Base-by-base conservation (phyloP, 177 flowering plant genomes). In the Vitis hybrid region DNA sequence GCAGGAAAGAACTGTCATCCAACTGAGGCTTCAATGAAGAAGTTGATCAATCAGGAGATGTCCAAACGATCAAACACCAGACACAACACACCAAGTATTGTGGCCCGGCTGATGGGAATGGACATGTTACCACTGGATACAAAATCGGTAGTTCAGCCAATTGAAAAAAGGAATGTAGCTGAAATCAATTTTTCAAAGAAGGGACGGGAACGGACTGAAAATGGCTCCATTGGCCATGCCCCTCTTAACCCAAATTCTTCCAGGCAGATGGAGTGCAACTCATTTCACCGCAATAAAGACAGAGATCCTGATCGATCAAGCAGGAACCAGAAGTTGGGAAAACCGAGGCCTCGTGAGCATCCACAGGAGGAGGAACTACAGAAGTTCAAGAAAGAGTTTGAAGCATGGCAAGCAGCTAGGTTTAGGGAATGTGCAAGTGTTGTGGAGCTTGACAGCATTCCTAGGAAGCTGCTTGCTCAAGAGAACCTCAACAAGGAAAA, bases 321-420 rank as follows among this genome's bases (percentile, higher is more conserved):
- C 54, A 64, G 63, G 31, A 38, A 54, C 63, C 68, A 61, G 31
- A 84, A 74, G 59, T 67, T 70, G 28, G 79, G 70, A 64, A 87
- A 79, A 72, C 86, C 80, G 19, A 84, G 75, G 69, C 88, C 84
- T 77, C 85, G 95, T 24, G 91, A 87, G 77, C 98, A 95, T 81
- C 98, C 99, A 71, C 98, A 95, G 72, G 99, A 95, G 77, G 95
- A 94, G 85, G 92, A 92, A 71, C 84, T 95, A 8, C 97, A 92
- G 76, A 90, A 90, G 78, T 95, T 95, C 77, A 95, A 94, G 85
- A 94, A 87, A 83, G 99, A 95, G 19, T 92, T 95, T 84, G 96
- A 88, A 84, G 97, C 92, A 75, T 95, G 92, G 92, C 97, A 92
- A 75, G 90, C 95, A 56, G 88, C 94, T 31, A 81, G 90, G 81